Evolutionary conservation across 371 early-diverging fungal species (phyloP).

Genomic region (Caulochytrium protostelioides): DNA sequence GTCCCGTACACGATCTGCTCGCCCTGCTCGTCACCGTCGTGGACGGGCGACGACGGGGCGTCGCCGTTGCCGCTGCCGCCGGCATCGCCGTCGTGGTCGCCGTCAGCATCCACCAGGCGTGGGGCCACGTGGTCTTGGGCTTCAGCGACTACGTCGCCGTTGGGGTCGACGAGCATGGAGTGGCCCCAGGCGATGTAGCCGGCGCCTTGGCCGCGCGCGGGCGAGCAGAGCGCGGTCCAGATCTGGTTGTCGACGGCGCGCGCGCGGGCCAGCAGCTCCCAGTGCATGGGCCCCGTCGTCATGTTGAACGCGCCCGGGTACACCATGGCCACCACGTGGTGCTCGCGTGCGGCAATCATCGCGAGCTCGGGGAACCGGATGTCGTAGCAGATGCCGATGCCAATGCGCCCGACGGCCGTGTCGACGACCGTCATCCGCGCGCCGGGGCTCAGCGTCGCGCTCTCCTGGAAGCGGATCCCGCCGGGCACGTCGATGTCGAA

Average conservation of each 20-base stretch:
- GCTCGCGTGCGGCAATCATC: constrained; percentile 64
- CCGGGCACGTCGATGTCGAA: constrained; percentile 92
- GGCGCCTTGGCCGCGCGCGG: constrained; percentile 58
- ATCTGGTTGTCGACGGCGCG: constrained; percentile 51
- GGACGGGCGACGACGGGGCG: too few relatives aligned
- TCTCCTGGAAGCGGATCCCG: constrained; percentile 73
- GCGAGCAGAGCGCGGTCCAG: constrained; percentile 78
- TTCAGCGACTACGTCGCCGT: constrained; percentile 15
- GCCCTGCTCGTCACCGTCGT: too few relatives aligned
- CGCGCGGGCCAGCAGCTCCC: constrained; percentile 78
- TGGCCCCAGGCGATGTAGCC: constrained; percentile 85
- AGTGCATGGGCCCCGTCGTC: constrained; percentile 70
- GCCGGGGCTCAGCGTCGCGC: constrained; percentile 60
- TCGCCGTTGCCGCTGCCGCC: too few relatives aligned
- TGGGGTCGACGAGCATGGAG: constrained; percentile 72
- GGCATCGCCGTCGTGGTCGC: too few relatives aligned
- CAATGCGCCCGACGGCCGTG: constrained; percentile 65
- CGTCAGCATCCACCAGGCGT: too few relatives aligned
- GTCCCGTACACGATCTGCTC: constrained; percentile 69
- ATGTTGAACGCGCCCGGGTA: constrained; percentile 86
- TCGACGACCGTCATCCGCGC: constrained; percentile 45
- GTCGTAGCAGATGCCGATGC: constrained; percentile 90
- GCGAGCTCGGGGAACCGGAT: constrained; percentile 89
- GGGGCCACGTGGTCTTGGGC: too few relatives aligned
- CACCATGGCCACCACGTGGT: constrained; percentile 47